Base-by-base conservation (phyloP, 495 filamentous ascomycete species). In the Viridothelium virens region DNA sequence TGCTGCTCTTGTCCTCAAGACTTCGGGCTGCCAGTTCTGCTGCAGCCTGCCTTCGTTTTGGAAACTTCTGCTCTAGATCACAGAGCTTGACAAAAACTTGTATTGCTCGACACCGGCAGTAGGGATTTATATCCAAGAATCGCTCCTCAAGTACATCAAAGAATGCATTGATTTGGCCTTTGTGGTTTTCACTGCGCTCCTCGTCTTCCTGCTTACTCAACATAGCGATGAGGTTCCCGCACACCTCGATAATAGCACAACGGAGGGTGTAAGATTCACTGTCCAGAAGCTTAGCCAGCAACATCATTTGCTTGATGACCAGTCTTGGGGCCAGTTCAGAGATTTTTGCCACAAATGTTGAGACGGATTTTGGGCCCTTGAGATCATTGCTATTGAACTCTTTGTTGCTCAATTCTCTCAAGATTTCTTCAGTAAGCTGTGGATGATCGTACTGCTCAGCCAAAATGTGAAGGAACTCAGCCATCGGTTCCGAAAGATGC, bases 371-470 rank as follows among this genome's bases (percentile, higher is more conserved):
- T 11, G 94, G 94, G 0, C 94, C 95, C 73, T 87, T 90, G 7
- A 87, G 90, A 74, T 99, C 94, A 72, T 96, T 99, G 69, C 86
- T 92, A 72, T 93, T 96, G 79, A 97, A 99, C 72, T 97, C 95
- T 72, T 96, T 97, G 74, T 91, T 96, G 75, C 91, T 93, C 65
- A 99, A 83, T 67, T 99, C 94, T 73, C 89, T 88, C 61, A 98
- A 75, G 59, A 97, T 89, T 74, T 97, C 95, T 76, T 97, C 95
- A 0, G 91, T 87, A 6, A 99, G 82, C 72, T 99, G 94, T 9
- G 92, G 90, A 73, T 97, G 96, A 77, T 99, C 94, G 79, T 97
- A 99, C 83, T 97, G 91, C 72, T 97, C 92, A 0, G 90, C 84
- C 34, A 99, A 81, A 70, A 99, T 99, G 69, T 97, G 92, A 0